Conservation (phyloP, 768 basidiomycete species). For the Clavaria fumosa region DNA sequence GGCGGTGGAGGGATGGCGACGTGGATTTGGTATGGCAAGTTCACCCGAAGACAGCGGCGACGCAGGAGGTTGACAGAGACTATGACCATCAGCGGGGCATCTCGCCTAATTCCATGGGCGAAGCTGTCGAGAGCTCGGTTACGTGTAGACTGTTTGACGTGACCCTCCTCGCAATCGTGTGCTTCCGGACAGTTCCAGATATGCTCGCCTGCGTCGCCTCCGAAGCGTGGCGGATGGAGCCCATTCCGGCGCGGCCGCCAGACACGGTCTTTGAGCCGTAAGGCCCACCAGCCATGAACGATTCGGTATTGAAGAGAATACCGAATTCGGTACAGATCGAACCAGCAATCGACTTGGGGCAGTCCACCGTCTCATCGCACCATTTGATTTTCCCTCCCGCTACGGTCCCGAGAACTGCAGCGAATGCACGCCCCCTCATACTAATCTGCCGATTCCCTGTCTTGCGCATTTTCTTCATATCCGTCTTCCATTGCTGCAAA, state of each 20-base stretch:
- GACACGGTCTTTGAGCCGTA: background rate
- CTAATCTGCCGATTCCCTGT: background rate
- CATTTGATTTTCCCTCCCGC: slow-evolving; percentile 3
- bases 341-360: background rate
- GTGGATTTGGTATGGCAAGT: no score
- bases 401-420: background rate
- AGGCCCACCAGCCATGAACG: slow-evolving; percentile 2
- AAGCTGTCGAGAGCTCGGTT: slow-evolving; percentile 1
- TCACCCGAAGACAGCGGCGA: no score
- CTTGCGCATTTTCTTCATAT: background rate
- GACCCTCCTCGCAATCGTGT: background rate
- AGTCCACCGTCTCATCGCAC: slow-evolving; percentile 2
- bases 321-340: slow-evolving; percentile 4
- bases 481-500: slow-evolving; percentile 2
- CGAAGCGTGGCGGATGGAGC: background rate
- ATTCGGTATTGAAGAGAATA: slow-evolving; percentile 1
- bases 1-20: no score
- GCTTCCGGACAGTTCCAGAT: slow-evolving; percentile 1
- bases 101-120: no score
- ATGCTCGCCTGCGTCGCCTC: background rate
- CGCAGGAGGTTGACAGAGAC: no score
- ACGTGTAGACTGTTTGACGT: background rate
- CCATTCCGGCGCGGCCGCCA: background rate
- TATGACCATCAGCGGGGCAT: no score
- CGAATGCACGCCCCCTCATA: slow-evolving; percentile 2